Conservation (phyloP, 2,329 filamentous ascomycete genomes). For the Daldinia eschscholtzii region DNA sequence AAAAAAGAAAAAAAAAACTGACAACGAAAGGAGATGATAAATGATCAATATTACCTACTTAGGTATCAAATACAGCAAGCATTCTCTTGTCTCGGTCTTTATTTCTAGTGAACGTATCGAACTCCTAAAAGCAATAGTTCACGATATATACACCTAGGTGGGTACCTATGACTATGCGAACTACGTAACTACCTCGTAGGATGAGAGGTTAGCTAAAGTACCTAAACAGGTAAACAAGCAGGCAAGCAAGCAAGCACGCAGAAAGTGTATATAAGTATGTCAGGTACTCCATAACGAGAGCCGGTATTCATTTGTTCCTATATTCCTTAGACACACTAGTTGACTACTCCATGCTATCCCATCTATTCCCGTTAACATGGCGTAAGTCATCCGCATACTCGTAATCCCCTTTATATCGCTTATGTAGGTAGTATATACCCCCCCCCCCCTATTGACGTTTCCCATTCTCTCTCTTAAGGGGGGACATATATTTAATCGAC, state of each 20-base stretch:
- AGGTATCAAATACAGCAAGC: too few species aligned
- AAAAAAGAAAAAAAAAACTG: neutral
- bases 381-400: neutral
- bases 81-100: neutral
- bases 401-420: neutral
- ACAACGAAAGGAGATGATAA: neutral
- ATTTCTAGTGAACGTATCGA: neutral
- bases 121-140: neutral
- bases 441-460: neutral
- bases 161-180: neutral
- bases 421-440: too few species aligned
- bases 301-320: neutral
- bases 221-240: neutral
- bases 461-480: neutral
- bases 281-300: neutral
- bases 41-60: too few species aligned
- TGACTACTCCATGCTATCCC: neutral
- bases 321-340: neutral
- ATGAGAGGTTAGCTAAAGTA: too few species aligned
- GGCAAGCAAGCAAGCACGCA: too few species aligned
- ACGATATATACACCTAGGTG: neutral
- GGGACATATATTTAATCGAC: neutral
- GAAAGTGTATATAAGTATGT: neutral
- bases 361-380: neutral
- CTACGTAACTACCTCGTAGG: too few species aligned